Conservation (phyloP, 345 rosid species). For the Citrus glauca region DNA sequence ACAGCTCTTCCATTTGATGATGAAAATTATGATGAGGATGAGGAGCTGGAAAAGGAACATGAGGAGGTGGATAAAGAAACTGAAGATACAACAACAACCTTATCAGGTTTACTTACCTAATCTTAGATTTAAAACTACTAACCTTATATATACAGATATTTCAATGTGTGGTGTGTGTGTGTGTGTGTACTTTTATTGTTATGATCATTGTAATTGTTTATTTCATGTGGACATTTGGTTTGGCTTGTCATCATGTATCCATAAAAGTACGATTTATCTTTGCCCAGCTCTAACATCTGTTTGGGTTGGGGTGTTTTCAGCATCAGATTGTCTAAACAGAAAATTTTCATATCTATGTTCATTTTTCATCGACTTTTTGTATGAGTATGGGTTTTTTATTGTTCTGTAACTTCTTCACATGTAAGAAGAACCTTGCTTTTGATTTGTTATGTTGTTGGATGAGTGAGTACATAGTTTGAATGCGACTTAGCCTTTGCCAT, state of each 20-base stretch:
- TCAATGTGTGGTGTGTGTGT: no score
- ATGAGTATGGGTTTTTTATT: background rate
- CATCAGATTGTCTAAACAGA: background rate
- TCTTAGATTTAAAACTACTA: background rate
- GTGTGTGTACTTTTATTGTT: background rate
- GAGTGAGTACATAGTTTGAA: background rate
- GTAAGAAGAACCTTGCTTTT: background rate
- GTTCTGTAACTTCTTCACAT: background rate
- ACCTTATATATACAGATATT: no score
- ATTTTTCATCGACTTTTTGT: background rate
- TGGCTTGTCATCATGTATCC: background rate
- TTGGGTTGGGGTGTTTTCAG: background rate
- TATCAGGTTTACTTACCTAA: conserved; percentile 38
- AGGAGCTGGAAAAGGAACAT: conserved; percentile 55
- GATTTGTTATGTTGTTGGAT: background rate
- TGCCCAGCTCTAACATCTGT: background rate
- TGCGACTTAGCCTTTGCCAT: background rate
- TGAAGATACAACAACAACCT: conserved; percentile 30
- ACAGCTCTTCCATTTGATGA: conserved; percentile 65
- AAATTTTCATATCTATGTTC: background rate
- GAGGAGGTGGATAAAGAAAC: conserved; percentile 36
- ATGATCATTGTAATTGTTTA: background rate
- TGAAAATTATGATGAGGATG: conserved; percentile 95
- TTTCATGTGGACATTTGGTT: background rate
- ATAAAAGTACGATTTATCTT: background rate